Evolutionary conservation across 345 rosid species (phyloP).

Genomic region (Viola odorata): DNA sequence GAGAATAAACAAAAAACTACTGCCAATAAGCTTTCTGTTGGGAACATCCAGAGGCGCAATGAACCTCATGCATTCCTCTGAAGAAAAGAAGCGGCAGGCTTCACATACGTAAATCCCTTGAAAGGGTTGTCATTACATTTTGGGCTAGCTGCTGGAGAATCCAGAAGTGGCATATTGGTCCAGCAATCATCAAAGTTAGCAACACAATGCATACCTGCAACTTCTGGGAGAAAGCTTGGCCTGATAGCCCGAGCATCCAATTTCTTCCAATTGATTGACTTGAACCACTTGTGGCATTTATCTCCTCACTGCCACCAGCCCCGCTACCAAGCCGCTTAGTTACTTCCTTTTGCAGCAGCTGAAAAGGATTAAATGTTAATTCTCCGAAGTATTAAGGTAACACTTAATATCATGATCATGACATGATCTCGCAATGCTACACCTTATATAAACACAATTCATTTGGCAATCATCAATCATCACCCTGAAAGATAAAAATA

Average conservation of each 20-base stretch:
- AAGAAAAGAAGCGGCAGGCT: slow-evolving; percentile 23
- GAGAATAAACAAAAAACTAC: too few species aligned
- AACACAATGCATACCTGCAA: neutral
- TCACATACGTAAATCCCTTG: neutral
- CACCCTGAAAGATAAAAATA: too few species aligned
- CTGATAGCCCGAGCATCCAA: neutral
- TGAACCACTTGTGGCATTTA: neutral
- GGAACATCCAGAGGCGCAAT: neutral
- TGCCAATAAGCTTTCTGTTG: too few species aligned
- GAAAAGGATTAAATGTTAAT: neutral
- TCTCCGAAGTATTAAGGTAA: neutral
- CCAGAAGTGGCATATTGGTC: neutral
- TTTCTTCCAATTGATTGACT: neutral
- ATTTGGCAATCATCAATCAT: too few species aligned
- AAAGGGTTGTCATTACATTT: neutral
- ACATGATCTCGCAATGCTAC: neutral
- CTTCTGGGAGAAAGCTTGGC: neutral
- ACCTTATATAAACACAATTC: neutral
- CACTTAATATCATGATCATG: neutral
- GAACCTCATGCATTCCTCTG: slow-evolving; percentile 19
- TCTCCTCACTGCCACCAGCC: neutral
- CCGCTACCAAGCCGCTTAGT: neutral
- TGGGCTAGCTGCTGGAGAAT: slow-evolving; percentile 2
- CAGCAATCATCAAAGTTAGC: neutral
- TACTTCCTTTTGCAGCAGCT: neutral